Evolutionary conservation across 345 rosid genomes (phyloP), one percentile per base, ranked within the genome.

Genomic region (Pistacia vera): DNA sequence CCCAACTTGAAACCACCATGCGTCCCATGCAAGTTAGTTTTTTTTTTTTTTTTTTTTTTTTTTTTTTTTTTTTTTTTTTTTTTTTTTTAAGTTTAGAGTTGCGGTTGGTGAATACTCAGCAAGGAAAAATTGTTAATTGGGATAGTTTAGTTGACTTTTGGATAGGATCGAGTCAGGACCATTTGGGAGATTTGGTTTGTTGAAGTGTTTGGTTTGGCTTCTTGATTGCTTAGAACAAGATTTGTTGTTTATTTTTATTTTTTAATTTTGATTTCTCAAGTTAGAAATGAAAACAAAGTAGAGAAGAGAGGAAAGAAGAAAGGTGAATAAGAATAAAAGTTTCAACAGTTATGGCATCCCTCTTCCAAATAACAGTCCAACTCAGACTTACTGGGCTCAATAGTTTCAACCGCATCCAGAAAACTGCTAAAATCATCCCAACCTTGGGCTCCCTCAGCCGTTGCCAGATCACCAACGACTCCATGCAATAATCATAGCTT

Each of bases 1-100:
- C 99, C 60, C 89, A 93, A 73, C 97, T 96, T 8, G 99, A 96
- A 81, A 88, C 99, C 60, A 97, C 99, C 84, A 93, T 96, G 99
- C 97, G 99, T 71, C 98, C 99, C 3, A 92, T 97, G 81, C 99
- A 96, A 97, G 99, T 96, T 51, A 1, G 2, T n/a, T n/a, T n/a
- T n/a, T n/a, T n/a, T n/a, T n/a, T n/a, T n/a, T n/a, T n/a, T n/a
- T n/a, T n/a, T n/a, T n/a, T n/a, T n/a, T n/a, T n/a, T n/a, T n/a
- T 11, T 14, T 35, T 52, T 14, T 41, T 2, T 56, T 41, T 22
- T 25, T 63, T 30, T 36, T 35, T 64, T 51, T 61, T 33, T 68
- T 16, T 52, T 28, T 49, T 16, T 49, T 36, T 1, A 36, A 41
- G 46, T 41, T 41, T 41, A 41, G 46, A 41, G 46, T 41, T 41